phyloP scores from a whole-genome alignment of 164 flowering plant genomes.

The Hamamelis virginiana region DNA sequence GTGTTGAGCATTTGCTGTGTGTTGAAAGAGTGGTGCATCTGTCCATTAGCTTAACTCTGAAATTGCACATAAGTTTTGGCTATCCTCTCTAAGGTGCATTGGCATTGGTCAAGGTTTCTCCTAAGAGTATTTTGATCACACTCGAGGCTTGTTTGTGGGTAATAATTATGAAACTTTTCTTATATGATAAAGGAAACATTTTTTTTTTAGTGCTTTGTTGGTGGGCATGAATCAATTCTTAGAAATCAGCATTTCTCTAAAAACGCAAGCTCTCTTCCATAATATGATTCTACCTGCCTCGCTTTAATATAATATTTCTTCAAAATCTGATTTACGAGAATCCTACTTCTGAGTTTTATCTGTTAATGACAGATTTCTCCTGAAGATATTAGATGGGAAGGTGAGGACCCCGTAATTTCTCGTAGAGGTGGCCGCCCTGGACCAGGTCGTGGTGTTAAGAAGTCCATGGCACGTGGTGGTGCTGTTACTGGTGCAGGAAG shows the following conservation, averaged over 20 bases:
- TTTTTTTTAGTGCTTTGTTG: too few relatives aligned
- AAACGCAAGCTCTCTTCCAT: background rate
- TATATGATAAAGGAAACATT: too few relatives aligned
- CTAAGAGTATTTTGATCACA: background rate
- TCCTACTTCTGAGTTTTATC: slow-evolving; percentile 4
- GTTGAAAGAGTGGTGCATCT: background rate
- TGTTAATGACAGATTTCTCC: slow-evolving; percentile 64
- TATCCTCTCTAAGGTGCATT: background rate
- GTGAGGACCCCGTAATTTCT: slow-evolving; percentile 65
- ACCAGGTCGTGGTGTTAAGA: slow-evolving; percentile 68
- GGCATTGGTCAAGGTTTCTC: background rate
- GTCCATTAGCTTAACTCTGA: background rate
- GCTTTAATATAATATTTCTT: background rate
- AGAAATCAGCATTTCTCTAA: background rate
- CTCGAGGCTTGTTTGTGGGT: background rate
- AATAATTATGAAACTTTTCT: background rate
- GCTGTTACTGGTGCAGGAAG: slow-evolving; percentile 52
- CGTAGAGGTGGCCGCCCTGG: slow-evolving; percentile 64
- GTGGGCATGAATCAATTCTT: too few relatives aligned
- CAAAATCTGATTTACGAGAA: background rate
- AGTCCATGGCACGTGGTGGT: slow-evolving; percentile 60
- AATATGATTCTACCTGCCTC: background rate
- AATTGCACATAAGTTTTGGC: background rate
- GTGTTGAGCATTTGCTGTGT: background rate
- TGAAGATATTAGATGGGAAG: slow-evolving; percentile 87